phyloP scores from a whole-genome alignment of 2,329 filamentous ascomycete genomes.

The Pyrenophora seminiperda region DNA sequence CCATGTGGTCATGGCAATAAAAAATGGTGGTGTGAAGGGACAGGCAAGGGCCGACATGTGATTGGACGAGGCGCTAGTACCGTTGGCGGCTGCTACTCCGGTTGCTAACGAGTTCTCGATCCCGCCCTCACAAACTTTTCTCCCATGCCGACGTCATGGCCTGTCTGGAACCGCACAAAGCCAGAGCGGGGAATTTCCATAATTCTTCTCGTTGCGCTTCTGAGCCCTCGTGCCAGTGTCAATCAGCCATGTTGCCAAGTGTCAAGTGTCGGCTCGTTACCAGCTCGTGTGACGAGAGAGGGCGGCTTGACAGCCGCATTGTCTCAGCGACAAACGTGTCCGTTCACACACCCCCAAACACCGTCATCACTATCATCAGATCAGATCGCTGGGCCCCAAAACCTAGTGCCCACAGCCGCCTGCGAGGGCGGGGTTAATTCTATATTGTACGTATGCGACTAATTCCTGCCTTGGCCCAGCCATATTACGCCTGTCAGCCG shows the following conservation, averaged over 20 bases:
- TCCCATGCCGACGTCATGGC: conserved; percentile 14
- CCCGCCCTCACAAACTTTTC: conserved; percentile 21
- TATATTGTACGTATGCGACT: conserved; percentile 18
- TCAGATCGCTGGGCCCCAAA: conserved; percentile 20
- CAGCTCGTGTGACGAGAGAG: conserved; percentile 14
- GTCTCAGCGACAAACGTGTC: conserved; percentile 16
- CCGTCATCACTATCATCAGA: conserved; percentile 26
- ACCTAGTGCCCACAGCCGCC: conserved; percentile 18
- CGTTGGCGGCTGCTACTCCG: conserved; percentile 11
- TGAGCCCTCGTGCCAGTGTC: not conserved
- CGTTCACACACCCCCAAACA: conserved; percentile 32
- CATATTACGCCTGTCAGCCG: conserved; percentile 17
- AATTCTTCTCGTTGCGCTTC: not conserved
- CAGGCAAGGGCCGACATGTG: conserved; percentile 5
- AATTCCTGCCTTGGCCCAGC: conserved; percentile 8
- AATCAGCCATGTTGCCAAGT: not conserved
- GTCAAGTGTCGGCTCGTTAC: conserved; percentile 6
- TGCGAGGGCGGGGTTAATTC: conserved; percentile 24
- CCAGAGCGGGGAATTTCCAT: not conserved
- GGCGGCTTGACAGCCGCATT: conserved; percentile 15
- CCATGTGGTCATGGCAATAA: conserved; percentile 19
- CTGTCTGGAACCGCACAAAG: conserved; percentile 6
- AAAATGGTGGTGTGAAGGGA: conserved; percentile 19
- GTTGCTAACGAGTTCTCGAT: conserved; percentile 21
- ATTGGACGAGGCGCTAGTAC: conserved; percentile 21